A percentile compares a stretch with the other conserved stretches of the same genome.
phyloP scores from a whole-genome alignment of 495 filamentous ascomycete genomes.

The Pyronema domesticum region DNA sequence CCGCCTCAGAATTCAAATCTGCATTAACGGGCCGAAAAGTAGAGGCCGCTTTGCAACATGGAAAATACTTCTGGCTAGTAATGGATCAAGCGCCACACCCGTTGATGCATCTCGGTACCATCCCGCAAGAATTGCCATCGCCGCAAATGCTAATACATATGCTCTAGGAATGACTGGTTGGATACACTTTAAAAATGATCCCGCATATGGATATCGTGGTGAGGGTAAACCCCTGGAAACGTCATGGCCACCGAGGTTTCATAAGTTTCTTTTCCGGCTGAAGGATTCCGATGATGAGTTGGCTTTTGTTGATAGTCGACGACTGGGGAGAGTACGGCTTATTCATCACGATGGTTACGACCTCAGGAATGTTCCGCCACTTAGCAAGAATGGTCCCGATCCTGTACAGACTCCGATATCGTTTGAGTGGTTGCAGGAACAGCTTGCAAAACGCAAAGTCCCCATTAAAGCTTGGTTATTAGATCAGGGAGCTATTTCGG shows the following conservation, averaged over 20 bases:
- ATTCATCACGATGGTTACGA: constrained; percentile 56
- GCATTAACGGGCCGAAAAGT: constrained; percentile 58
- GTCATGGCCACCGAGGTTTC: constrained; percentile 76
- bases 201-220: constrained; percentile 59
- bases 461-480: constrained; percentile 75
- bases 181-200: constrained; percentile 64
- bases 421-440: constrained; percentile 47
- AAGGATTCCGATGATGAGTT: constrained; percentile 45
- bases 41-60: constrained; percentile 47
- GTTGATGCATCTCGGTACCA: constrained; percentile 76
- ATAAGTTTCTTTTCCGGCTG: constrained; percentile 67
- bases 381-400: constrained; percentile 85
- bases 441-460: constrained; percentile 54
- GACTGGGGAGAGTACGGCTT: constrained; percentile 60
- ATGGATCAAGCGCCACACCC: constrained; percentile 52
- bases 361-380: constrained; percentile 56
- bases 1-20: constrained; percentile 47
- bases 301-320: constrained; percentile 66
- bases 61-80: constrained; percentile 82
- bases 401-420: constrained; percentile 63
- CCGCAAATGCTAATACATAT: neutral
- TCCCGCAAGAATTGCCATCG: too few species aligned
- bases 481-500: constrained; percentile 77
- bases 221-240: constrained; percentile 36
- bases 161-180: constrained; percentile 42